phyloP scores from a whole-genome alignment of 192 early-diverging fungal species.

The Coemansia sp. region DNA sequence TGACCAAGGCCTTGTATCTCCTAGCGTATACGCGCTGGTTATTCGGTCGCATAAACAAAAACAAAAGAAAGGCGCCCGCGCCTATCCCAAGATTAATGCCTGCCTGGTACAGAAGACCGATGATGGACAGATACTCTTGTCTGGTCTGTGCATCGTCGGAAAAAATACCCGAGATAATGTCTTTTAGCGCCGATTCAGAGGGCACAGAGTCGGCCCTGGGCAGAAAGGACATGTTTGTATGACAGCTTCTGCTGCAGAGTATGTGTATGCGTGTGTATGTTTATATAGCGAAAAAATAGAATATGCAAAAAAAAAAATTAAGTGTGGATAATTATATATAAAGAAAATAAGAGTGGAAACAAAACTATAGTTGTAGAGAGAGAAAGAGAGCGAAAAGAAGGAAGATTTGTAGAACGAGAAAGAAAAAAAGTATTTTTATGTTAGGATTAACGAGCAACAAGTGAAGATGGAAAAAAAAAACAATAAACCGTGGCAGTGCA shows the following conservation, averaged over 20 bases:
- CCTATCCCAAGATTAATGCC: conserved; percentile 62
- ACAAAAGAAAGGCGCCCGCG: conserved; percentile 57
- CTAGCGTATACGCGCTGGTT: conserved; percentile 58
- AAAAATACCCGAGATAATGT: conserved; percentile 51
- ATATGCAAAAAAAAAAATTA: conserved; percentile 1
- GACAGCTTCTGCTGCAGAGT: background rate
- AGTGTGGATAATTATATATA: background rate
- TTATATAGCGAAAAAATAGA: background rate
- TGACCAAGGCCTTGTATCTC: conserved; percentile 52
- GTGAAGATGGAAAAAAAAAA: too few species aligned
- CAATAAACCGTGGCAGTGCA: background rate
- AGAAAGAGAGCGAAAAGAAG: background rate
- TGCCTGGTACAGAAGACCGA: conserved; percentile 62
- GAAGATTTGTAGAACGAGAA: background rate
- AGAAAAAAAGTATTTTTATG: conserved; percentile 1
- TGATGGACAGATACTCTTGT: conserved; percentile 51
- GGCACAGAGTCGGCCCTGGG: background rate
- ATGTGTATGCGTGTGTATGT: conserved; percentile 12
- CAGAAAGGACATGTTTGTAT: background rate
- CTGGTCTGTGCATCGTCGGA: conserved; percentile 44
- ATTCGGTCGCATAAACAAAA: conserved; percentile 60
- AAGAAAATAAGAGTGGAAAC: background rate
- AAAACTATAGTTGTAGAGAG: too few species aligned
- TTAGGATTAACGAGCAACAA: background rate
- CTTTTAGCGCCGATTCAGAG: conserved; percentile 29